A percentile compares a stretch with the other conserved stretches of the same genome.
These are phyloP conservation scores for Suhomyces guaymorum DNA, from an alignment of 1,139 yeast species.

Conservation along the genomic window DNA sequence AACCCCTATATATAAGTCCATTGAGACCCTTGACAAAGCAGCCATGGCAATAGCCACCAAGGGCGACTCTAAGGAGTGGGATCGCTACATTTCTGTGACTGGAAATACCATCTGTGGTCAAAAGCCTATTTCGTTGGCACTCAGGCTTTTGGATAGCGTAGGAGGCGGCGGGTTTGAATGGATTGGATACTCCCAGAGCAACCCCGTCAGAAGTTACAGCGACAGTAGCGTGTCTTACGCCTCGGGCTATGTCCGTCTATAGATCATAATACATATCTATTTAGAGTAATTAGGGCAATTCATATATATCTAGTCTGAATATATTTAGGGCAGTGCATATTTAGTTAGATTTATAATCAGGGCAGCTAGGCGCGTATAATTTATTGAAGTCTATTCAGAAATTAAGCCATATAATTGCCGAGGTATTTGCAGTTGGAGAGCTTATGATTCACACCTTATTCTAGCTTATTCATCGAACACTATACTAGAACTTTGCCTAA, in stretches of 20 bases:
- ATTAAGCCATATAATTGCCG: no score
- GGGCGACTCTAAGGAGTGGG: slow-evolving; percentile 63
- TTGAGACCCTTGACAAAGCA: slow-evolving; percentile 64
- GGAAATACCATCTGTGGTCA: slow-evolving; percentile 95
- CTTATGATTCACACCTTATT: no score
- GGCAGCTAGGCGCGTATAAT: no score
- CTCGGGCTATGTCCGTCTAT: slow-evolving; percentile 56
- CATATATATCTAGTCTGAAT: no score
- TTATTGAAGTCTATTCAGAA: no score
- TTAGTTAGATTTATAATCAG: no score
- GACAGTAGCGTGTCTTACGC: slow-evolving; percentile 93
- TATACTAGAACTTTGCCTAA: no score
- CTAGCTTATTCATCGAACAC: no score
- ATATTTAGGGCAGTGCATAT: no score
- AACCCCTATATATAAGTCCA: slow-evolving; percentile 63
- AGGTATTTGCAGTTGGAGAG: no score
- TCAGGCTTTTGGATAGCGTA: slow-evolving; percentile 49
- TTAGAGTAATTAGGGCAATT: no score
- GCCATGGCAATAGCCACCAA: slow-evolving; percentile 67
- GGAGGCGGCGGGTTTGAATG: slow-evolving; percentile 50
- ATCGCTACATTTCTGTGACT: slow-evolving; percentile 61
- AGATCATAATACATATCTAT: no score
- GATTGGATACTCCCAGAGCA: slow-evolving; percentile 85
- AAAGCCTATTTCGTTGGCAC: slow-evolving; percentile 69
- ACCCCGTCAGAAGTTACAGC: slow-evolving; percentile 42